Base-by-base conservation (phyloP, 768 basidiomycete species). In the Hygrophorus russula region DNA sequence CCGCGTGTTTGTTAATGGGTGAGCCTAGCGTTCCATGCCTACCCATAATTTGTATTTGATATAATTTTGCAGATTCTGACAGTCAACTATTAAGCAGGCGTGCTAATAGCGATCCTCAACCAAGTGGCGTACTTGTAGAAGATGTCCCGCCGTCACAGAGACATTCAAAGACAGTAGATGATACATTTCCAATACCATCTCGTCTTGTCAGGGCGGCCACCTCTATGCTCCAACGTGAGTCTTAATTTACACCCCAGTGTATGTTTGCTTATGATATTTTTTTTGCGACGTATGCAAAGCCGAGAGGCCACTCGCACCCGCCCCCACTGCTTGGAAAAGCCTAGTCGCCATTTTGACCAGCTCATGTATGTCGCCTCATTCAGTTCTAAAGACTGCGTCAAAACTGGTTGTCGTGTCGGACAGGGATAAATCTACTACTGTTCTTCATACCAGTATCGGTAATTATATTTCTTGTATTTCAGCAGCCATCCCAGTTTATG, bases 381-480 rank as follows among this genome's bases (percentile, higher is more conserved):
- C 13, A 36, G 5, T 30, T 19, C 17, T 18, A 30, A 39, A 34
- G 19, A 7, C 28, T 10, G 13, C 29, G 18, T 13, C 13, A 29
- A 8, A 8, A 11, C 42, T 17, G 20, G 5, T 10, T n/a, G 37
- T 51, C 36, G 27, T 17, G 4, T 14, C 14, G 24, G 24, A 19
- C 43, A 86, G 84, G 75, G 68, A 56, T 87, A 6, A 88, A 88
- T 51, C 9, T 84, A n/a, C 61, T 87, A 9, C 67, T 86, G 0
- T 49, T 82, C 7, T 86, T 71, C 53, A 85, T 87, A 19, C 84
- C 84, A 1, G 52, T 86, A 49, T 80, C 84, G 1, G 84, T 75
- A 57, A 38, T 71, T 56, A 27, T 11, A 2, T 27, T 4, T 15
- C 19, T 3, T 17, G 8, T 13, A 7, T 29, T 36, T 36, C 18